Conservation (phyloP, 257 asterid species). For the Solanum dulcamara region DNA sequence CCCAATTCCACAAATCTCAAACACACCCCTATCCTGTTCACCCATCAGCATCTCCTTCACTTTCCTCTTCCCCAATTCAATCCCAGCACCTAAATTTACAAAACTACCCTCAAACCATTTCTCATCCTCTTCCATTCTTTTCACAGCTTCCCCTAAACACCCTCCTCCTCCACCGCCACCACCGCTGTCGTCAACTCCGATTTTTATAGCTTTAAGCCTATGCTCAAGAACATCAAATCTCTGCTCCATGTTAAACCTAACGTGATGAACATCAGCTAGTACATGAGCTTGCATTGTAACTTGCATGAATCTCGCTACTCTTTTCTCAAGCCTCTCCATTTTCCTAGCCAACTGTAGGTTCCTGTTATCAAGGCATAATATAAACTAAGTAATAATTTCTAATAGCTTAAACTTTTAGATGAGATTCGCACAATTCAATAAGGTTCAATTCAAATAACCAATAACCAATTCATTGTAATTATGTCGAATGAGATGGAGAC, state of each 20-base stretch:
- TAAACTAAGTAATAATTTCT: neutral
- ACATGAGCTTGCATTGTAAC: slow-evolving; percentile 65
- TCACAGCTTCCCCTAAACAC: slow-evolving; percentile 64
- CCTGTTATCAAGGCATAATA: neutral
- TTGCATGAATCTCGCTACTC: slow-evolving; percentile 43
- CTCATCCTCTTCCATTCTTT: slow-evolving; percentile 65
- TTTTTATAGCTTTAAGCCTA: slow-evolving; percentile 61
- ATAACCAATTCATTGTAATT: neutral
- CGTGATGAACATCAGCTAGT: slow-evolving; percentile 83
- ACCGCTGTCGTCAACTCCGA: slow-evolving; percentile 46
- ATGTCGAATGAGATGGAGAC: neutral
- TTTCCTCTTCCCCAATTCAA: slow-evolving; percentile 70
- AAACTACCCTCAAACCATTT: slow-evolving; percentile 49
- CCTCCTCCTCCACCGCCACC: slow-evolving; percentile 32
- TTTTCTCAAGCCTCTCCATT: slow-evolving; percentile 76
- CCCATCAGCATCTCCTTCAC: slow-evolving; percentile 57
- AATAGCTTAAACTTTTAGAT: neutral
- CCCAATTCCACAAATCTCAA: slow-evolving; percentile 76
- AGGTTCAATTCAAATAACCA: neutral
- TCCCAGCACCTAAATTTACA: slow-evolving; percentile 48
- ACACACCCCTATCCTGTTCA: slow-evolving; percentile 18
- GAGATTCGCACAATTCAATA: neutral
- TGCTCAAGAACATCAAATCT: slow-evolving; percentile 66
- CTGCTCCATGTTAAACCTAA: slow-evolving; percentile 55
- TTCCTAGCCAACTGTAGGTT: slow-evolving; percentile 48